Base-by-base conservation (phyloP, 768 basidiomycete genomes). In the Dioszegia aurantiaca region DNA sequence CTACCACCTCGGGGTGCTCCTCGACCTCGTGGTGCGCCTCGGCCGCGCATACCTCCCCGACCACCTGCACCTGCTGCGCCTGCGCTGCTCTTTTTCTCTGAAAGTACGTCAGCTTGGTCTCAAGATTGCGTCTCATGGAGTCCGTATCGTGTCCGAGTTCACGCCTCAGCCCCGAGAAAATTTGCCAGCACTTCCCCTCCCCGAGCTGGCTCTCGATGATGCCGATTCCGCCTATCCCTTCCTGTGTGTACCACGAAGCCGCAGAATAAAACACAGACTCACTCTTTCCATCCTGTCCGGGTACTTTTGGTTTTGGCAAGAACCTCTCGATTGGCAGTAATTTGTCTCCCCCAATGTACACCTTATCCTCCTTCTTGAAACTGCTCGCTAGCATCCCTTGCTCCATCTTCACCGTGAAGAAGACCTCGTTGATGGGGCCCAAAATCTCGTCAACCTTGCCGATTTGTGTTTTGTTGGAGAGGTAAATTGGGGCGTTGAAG, bases 401-500 rank as follows among this genome's bases (percentile, higher is more conserved):
- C 19, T 86, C 84, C 88, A 97, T 95, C 81, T 98, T 99, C 64
- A 99, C 83, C 2, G 92, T 93, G 74, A 99, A 98, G 78, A 85
- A 98, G 58, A 98, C 92, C 75, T 98, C 91, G 75, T 95, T 99
- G 77, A 99, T 93, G 16, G 95, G 94, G 2, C 95, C 95, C n/a
- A 99, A 83, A 66, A 99, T 98, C 78, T 99, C 95, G 78, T 99
- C 95, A 40, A 99, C 88, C 79, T 95, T 97, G 61, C 95, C 94
- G 61, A 98, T 90, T 64, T 85, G 82, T 10, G 90, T 89, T 79
- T 95, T 98, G 78, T 97, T 95, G 81, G 90, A 86, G 52, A 98
- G 83, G 77, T 94, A 98, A 74, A 98, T 91, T 47, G 94, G 93
- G 0, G 94, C 93, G 77, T 99, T 99, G 84, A 99, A 99, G 78